Evolutionary conservation across 164 flowering plant genomes (phyloP).

Genomic region (Magnolia officinalis): DNA sequence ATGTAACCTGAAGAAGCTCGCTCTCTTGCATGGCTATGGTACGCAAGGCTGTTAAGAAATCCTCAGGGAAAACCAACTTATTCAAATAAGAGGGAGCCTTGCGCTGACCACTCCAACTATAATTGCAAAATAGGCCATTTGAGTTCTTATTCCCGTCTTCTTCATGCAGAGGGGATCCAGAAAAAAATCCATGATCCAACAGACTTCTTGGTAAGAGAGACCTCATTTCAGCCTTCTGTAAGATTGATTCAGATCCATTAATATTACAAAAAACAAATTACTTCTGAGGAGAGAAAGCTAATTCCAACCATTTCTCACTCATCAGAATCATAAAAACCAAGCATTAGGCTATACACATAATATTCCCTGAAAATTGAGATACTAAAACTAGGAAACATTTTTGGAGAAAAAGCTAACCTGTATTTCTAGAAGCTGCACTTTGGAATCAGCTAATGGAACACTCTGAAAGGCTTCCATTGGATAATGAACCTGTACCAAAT

Average conservation of each 20-base stretch:
- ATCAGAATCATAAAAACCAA: not conserved
- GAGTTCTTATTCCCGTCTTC: constrained; percentile 11
- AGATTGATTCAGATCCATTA: constrained; percentile 14
- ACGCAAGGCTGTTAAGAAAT: constrained; percentile 76
- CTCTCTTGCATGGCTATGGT: constrained; percentile 83
- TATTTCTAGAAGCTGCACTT: constrained; percentile 71
- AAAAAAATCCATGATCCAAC: constrained; percentile 68
- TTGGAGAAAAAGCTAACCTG: constrained; percentile 52
- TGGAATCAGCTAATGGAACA: constrained; percentile 57
- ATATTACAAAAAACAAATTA: not conserved
- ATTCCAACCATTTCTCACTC: not conserved
- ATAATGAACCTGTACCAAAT: constrained; percentile 68
- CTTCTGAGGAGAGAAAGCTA: not conserved
- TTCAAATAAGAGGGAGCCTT: constrained; percentile 65
- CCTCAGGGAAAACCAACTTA: constrained; percentile 84
- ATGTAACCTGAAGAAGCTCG: constrained; percentile 61
- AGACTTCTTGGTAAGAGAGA: constrained; percentile 76
- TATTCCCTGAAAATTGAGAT: not conserved
- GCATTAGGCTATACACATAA: not conserved
- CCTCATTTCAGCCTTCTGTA: constrained; percentile 84
- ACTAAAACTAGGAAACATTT: not conserved
- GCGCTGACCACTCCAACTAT: constrained; percentile 92
- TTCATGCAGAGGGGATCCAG: constrained; percentile 14
- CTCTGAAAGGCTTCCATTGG: constrained; percentile 76
- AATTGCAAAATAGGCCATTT: constrained; percentile 26